phyloP scores from a whole-genome alignment of 805 yeast species.

The Tetrapisispora iriomotensis region DNA sequence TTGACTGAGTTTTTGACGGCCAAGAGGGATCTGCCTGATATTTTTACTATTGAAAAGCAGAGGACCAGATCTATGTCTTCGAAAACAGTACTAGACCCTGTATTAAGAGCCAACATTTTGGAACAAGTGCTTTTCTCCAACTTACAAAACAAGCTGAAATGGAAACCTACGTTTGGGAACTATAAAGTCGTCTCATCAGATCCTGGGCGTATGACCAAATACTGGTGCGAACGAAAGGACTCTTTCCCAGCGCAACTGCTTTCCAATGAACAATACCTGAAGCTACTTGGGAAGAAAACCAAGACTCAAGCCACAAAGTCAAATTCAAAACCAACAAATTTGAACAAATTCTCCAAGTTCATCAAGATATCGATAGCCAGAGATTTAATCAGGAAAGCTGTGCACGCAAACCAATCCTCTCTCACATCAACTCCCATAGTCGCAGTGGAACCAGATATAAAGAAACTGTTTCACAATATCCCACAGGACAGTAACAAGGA shows the following conservation, averaged over 20 bases:
- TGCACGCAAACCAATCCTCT: not conserved
- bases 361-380: slow-evolving; percentile 3
- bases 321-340: not conserved
- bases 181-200: slow-evolving; percentile 18
- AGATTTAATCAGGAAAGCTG: not conserved
- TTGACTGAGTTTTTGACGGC: slow-evolving; percentile 22
- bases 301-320: not conserved
- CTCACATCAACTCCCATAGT: not conserved
- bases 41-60: slow-evolving; percentile 47
- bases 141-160: slow-evolving; percentile 5
- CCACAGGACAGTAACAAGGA: not conserved
- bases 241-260: not conserved
- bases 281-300: not conserved
- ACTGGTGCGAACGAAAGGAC: slow-evolving; percentile 12
- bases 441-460: not conserved
- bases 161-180: not conserved
- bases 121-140: slow-evolving; percentile 31
- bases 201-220: slow-evolving; percentile 24
- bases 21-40: slow-evolving; percentile 25
- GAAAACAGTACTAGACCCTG: slow-evolving; percentile 38
- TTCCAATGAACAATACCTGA: not conserved
- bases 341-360: slow-evolving; percentile 2
- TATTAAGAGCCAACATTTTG: slow-evolving; percentile 42
- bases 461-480: not conserved
- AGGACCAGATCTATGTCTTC: slow-evolving; percentile 42